phyloP scores from a whole-genome alignment of 2,329 filamentous ascomycete genomes.

The Penicillium vulpinum region DNA sequence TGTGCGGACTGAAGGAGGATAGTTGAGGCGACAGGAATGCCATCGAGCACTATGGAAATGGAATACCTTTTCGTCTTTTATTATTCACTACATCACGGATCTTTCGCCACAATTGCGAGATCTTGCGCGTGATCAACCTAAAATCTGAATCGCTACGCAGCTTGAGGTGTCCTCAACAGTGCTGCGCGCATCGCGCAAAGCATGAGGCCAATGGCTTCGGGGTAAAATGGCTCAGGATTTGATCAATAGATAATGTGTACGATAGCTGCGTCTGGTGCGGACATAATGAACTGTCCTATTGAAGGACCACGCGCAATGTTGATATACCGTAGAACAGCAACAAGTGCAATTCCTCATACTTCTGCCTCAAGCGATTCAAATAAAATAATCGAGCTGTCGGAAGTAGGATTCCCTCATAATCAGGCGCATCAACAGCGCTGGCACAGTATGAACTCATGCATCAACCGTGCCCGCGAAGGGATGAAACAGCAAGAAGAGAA shows the following conservation, averaged over 20 bases:
- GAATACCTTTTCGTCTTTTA: background rate
- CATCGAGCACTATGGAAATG: background rate
- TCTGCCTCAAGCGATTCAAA: background rate
- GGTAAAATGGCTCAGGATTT: background rate
- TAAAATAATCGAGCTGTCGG: background rate
- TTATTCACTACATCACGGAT: background rate
- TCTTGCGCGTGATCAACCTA: background rate
- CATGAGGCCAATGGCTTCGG: background rate
- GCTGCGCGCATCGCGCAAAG: background rate
- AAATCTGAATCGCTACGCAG: background rate
- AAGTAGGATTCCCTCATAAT: background rate
- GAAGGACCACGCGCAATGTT: background rate
- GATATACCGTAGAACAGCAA: background rate
- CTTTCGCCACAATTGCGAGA: background rate
- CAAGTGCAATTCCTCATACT: background rate
- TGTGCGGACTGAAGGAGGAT: slow-evolving; percentile 60
- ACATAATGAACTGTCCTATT: slow-evolving; percentile 14
- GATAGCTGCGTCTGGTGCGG: slow-evolving; percentile 18
- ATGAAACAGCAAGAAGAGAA: background rate
- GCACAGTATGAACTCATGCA: background rate
- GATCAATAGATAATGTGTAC: slow-evolving; percentile 12
- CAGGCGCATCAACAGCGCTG: background rate
- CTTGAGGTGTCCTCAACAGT: background rate
- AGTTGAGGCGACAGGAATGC: slow-evolving; percentile 28
- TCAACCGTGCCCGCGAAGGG: background rate